phyloP scores from a whole-genome alignment of 352 stramenopile genomes.

The Lagenidium sp. region DNA sequence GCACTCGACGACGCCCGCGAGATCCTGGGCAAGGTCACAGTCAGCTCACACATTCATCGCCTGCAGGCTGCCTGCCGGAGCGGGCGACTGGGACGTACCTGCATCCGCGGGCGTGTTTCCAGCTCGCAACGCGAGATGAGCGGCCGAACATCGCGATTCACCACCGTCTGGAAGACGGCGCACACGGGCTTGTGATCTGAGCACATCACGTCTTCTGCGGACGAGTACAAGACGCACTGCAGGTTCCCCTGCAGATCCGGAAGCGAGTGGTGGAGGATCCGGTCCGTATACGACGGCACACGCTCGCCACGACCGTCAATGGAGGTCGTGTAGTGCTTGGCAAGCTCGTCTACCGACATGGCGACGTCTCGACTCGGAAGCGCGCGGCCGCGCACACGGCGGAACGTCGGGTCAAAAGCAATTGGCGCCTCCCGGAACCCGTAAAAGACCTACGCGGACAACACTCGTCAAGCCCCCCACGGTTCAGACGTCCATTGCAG shows the following conservation, averaged over 20 bases:
- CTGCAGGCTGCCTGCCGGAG: background rate
- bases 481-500: background rate
- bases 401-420: constrained; percentile 68
- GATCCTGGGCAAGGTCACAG: too few species aligned
- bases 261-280: constrained; percentile 81
- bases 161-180: constrained; percentile 56
- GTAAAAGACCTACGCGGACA: constrained; percentile 54
- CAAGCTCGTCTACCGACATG: constrained; percentile 17
- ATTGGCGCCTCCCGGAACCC: constrained; percentile 73
- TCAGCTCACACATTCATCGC: too few species aligned
- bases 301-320: constrained; percentile 48
- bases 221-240: constrained; percentile 57
- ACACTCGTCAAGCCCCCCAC: too few species aligned
- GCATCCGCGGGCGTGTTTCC: constrained; percentile 44
- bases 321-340: constrained; percentile 44
- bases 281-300: constrained; percentile 87
- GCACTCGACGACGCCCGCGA: constrained; percentile 48
- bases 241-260: constrained; percentile 53
- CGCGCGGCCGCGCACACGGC: constrained; percentile 35
- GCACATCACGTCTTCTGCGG: constrained; percentile 56
- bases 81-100: too few species aligned
- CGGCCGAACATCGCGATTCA: constrained; percentile 43
- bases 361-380: constrained; percentile 3
- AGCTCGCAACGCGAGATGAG: constrained; percentile 33
- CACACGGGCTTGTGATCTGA: constrained; percentile 84